phyloP scores from a whole-genome alignment of 108 stramenopile species.

The Chaetoceros tenuissimus region DNA sequence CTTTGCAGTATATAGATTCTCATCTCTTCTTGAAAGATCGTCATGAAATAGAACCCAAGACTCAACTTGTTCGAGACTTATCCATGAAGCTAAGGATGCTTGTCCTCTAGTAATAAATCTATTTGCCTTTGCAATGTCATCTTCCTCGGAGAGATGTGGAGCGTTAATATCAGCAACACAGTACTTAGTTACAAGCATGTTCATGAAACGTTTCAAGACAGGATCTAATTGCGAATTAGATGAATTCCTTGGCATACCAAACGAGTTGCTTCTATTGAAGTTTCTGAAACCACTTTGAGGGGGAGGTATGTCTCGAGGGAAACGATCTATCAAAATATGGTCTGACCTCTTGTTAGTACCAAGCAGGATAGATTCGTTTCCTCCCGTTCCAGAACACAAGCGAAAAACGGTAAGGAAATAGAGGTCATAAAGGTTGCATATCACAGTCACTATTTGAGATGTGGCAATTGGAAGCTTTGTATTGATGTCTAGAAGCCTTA shows the following conservation, averaged over 20 bases:
- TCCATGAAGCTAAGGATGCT: conserved; percentile 41
- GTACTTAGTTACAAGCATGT: not conserved
- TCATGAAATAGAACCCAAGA: conserved; percentile 14
- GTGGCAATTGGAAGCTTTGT: conserved; percentile 45
- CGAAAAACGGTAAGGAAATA: conserved; percentile 77
- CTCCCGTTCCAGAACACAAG: conserved; percentile 41
- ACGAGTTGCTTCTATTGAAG: conserved; percentile 7
- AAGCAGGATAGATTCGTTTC: conserved; percentile 51
- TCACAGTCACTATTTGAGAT: conserved; percentile 30
- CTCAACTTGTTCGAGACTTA: conserved; percentile 65
- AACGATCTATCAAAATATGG: conserved; percentile 2
- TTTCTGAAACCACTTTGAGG: conserved; percentile 10
- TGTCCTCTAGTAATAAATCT: conserved; percentile 40
- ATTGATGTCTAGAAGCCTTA: conserved; percentile 33
- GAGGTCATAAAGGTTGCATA: conserved; percentile 57
- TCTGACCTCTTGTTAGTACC: conserved; percentile 15
- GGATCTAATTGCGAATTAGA: not conserved
- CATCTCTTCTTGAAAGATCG: conserved; percentile 13
- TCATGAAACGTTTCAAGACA: not conserved
- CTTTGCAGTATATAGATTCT: conserved; percentile 12
- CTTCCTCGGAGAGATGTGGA: conserved; percentile 30
- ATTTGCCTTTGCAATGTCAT: conserved; percentile 16
- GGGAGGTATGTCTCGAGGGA: conserved; percentile 1
- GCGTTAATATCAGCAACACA: conserved; percentile 67
- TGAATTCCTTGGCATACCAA: conserved; percentile 1